A percentile compares a stretch with the other conserved stretches of the same genome.
phyloP scores from a whole-genome alignment of 2,329 filamentous ascomycete genomes.

The Paramyrothecium sp. region DNA sequence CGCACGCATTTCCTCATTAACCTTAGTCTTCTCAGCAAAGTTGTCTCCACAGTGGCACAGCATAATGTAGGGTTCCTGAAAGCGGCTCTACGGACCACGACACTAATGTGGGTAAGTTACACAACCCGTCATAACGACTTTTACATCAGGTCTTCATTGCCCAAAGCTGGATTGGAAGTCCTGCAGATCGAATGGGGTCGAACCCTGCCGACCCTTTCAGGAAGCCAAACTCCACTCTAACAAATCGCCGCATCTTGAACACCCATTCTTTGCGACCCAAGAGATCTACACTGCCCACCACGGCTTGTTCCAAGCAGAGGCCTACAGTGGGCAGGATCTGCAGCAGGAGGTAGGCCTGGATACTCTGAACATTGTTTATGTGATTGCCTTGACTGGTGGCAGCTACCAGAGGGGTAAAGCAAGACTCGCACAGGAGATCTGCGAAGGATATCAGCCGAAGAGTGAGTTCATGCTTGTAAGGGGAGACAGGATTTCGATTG shows the following conservation, averaged over 20 bases:
- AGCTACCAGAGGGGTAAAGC: slow-evolving; percentile 2
- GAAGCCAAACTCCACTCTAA: not conserved
- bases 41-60: no score
- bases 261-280: not conserved
- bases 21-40: no score
- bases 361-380: not conserved
- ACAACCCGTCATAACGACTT: no score
- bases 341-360: slow-evolving; percentile 2
- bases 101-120: no score
- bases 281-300: not conserved
- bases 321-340: not conserved
- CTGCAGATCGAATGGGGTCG: not conserved
- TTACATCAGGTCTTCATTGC: not conserved
- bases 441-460: not conserved
- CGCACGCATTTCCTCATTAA: no score
- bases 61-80: no score
- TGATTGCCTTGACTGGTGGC: not conserved
- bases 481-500: not conserved
- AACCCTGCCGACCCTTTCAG: not conserved
- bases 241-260: not conserved
- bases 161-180: not conserved
- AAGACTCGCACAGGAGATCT: slow-evolving; percentile 1
- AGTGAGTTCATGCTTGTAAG: not conserved
- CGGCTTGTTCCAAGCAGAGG: not conserved
- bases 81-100: no score